phyloP scores from a whole-genome alignment of 2,329 filamentous ascomycete genomes.

The Pseudocercospora eumusae region DNA sequence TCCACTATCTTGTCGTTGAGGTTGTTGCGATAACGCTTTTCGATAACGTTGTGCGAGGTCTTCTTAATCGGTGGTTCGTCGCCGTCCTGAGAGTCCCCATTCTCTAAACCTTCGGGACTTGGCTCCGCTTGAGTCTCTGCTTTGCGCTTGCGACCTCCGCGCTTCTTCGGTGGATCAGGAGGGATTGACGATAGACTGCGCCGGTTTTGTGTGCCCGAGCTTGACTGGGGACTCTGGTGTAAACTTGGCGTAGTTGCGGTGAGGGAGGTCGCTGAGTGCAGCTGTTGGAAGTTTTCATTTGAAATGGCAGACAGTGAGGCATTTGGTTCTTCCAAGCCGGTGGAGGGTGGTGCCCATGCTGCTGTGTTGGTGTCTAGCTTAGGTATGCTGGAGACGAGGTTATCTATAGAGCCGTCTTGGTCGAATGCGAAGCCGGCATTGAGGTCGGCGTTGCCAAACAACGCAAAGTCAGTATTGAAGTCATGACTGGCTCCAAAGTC shows the following conservation, averaged over 20 bases:
- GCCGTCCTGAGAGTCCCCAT: slow-evolving; percentile 39
- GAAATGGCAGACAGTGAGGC: slow-evolving; percentile 31
- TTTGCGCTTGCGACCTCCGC: slow-evolving; percentile 41
- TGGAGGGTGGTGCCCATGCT: slow-evolving; percentile 32
- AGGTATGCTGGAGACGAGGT: slow-evolving; percentile 20
- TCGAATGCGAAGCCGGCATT: slow-evolving; percentile 37
- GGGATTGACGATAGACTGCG: slow-evolving; percentile 38
- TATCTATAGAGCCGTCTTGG: slow-evolving; percentile 25
- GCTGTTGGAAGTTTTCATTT: slow-evolving; percentile 27
- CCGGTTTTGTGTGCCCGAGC: slow-evolving; percentile 28
- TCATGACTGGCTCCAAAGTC: slow-evolving; percentile 30
- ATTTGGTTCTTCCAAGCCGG: slow-evolving; percentile 22
- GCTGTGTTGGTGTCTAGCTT: slow-evolving; percentile 32
- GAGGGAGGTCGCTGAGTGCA: slow-evolving; percentile 21
- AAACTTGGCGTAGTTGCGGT: slow-evolving; percentile 32
- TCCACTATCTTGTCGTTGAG: slow-evolving; percentile 96
- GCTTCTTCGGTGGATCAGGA: slow-evolving; percentile 39
- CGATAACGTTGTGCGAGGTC: slow-evolving; percentile 97
- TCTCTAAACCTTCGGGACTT: slow-evolving; percentile 48
- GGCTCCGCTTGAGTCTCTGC: slow-evolving; percentile 34
- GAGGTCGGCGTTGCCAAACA: slow-evolving; percentile 34
- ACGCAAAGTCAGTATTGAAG: slow-evolving; percentile 22
- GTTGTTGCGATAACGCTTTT: slow-evolving; percentile 94
- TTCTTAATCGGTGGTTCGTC: slow-evolving; percentile 67
- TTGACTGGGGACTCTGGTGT: slow-evolving; percentile 38